These are phyloP conservation scores for Xylariaceae sp. DNA, from an alignment of 2,329 filamentous ascomycete genomes.

Conservation along the genomic window DNA sequence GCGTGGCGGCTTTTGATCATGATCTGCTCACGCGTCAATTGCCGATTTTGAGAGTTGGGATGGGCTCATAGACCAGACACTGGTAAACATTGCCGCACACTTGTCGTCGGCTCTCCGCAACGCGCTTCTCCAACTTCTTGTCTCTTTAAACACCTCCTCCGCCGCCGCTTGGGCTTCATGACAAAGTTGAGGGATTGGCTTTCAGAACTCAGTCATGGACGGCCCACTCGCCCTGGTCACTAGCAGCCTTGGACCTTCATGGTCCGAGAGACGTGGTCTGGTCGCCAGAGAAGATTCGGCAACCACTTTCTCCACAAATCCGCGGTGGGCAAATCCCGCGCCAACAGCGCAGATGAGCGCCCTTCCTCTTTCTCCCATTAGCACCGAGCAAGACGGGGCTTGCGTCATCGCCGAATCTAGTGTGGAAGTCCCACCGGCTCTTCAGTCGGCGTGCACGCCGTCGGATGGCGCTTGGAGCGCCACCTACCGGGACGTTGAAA, in stretches of 20 bases:
- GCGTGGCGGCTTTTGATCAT: slow-evolving; percentile 26
- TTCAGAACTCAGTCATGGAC: slow-evolving; percentile 44
- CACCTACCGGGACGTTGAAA: slow-evolving; percentile 35
- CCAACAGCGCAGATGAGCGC: slow-evolving; percentile 37
- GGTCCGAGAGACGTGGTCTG: slow-evolving; percentile 45
- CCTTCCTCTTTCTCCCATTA: slow-evolving; percentile 52
- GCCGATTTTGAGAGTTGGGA: slow-evolving; percentile 21
- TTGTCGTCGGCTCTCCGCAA: slow-evolving; percentile 1
- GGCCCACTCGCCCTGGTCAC: slow-evolving; percentile 40
- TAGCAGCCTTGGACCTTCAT: slow-evolving; percentile 42
- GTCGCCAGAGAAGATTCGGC: slow-evolving; percentile 42
- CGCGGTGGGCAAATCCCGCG: slow-evolving; percentile 35
- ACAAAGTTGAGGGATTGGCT: slow-evolving; percentile 38
- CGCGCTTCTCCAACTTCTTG: slow-evolving; percentile 2
- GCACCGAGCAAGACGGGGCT: slow-evolving; percentile 45
- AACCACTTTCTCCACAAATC: slow-evolving; percentile 34
- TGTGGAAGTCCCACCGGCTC: slow-evolving; percentile 41
- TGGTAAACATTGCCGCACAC: slow-evolving; percentile 14
- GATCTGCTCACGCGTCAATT: slow-evolving; percentile 17
- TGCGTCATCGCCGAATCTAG: slow-evolving; percentile 34
- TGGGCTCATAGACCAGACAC: slow-evolving; percentile 18
- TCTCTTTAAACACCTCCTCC: slow-evolving; percentile 14
- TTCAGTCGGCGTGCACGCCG: slow-evolving; percentile 43
- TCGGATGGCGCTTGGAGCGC: slow-evolving; percentile 46
- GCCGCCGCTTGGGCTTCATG: slow-evolving; percentile 17